Conservation (phyloP, 176 grass and related monocot genomes). For the Chrysopogon serrulatus region DNA sequence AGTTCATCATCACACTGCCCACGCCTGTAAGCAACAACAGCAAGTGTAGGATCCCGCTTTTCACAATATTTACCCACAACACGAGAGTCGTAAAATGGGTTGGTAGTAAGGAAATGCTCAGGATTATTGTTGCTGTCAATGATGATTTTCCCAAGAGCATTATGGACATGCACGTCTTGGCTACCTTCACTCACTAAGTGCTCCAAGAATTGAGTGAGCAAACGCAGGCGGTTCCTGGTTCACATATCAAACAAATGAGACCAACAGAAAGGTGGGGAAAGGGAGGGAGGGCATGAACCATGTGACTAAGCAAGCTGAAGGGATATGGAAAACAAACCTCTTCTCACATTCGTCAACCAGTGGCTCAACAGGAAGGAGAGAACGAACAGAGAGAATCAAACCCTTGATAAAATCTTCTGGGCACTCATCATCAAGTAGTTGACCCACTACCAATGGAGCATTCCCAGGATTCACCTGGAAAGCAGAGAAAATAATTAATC, state of each 20-base stretch:
- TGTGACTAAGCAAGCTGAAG: background rate
- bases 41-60: conserved; percentile 91
- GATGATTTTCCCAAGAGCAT: conserved; percentile 95
- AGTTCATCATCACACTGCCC: conserved; percentile 76
- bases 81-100: conserved; percentile 94
- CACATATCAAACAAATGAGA: conserved; percentile 28
- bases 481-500: conserved; percentile 5
- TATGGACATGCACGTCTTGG: conserved; percentile 97
- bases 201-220: conserved; percentile 92
- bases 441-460: conserved; percentile 87
- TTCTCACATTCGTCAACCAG: conserved; percentile 96
- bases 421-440: conserved; percentile 92
- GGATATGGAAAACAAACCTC: conserved; percentile 37
- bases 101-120: conserved; percentile 97
- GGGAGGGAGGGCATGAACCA: background rate
- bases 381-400: conserved; percentile 91
- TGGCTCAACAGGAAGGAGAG: conserved; percentile 89
- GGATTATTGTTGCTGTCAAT: conserved; percentile 97
- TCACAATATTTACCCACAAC: conserved; percentile 99
- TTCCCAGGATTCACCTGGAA: conserved; percentile 90
- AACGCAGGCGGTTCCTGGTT: conserved; percentile 69
- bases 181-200: conserved; percentile 91
- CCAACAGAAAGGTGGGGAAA: background rate
- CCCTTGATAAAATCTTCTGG: conserved; percentile 99
- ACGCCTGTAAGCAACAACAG: conserved; percentile 92